Evolutionary conservation across 306 rosid genomes (phyloP).

Genomic region (Glycyrrhiza uralensis): DNA sequence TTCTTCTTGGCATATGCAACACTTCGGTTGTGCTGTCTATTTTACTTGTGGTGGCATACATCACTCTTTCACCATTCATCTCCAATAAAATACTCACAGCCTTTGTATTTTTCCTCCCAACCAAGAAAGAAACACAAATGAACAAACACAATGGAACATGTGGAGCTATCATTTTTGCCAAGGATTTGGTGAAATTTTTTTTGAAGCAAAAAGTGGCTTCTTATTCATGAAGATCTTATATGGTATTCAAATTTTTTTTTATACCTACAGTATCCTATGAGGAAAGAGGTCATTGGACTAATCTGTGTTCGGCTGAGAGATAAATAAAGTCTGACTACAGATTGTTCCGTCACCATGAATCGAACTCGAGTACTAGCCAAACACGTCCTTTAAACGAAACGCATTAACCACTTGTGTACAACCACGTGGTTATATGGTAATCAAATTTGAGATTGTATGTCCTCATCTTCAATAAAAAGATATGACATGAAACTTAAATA

Average conservation of each 20-base stretch:
- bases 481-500: slow-evolving; percentile 16
- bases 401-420: too few species aligned
- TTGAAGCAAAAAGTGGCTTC: slow-evolving; percentile 36
- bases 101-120: slow-evolving; percentile 60
- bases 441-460: slow-evolving; percentile 41
- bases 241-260: slow-evolving; percentile 35
- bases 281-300: too few species aligned
- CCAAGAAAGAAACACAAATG: slow-evolving; percentile 50
- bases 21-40: slow-evolving; percentile 70
- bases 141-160: slow-evolving; percentile 28
- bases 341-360: too few species aligned
- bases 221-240: slow-evolving; percentile 34
- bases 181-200: slow-evolving; percentile 39
- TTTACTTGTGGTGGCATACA: slow-evolving; percentile 60
- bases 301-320: too few species aligned
- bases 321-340: too few species aligned
- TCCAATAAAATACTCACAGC: slow-evolving; percentile 37
- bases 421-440: too few species aligned
- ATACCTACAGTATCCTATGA: too few species aligned
- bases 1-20: slow-evolving; percentile 30
- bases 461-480: slow-evolving; percentile 15
- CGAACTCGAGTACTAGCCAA: too few species aligned
- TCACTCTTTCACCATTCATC: slow-evolving; percentile 55
- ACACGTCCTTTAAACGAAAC: too few species aligned
- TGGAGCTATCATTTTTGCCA: slow-evolving; percentile 46